phyloP scores from a whole-genome alignment of 139 green algal genomes.

The Nannochloris sp. region DNA sequence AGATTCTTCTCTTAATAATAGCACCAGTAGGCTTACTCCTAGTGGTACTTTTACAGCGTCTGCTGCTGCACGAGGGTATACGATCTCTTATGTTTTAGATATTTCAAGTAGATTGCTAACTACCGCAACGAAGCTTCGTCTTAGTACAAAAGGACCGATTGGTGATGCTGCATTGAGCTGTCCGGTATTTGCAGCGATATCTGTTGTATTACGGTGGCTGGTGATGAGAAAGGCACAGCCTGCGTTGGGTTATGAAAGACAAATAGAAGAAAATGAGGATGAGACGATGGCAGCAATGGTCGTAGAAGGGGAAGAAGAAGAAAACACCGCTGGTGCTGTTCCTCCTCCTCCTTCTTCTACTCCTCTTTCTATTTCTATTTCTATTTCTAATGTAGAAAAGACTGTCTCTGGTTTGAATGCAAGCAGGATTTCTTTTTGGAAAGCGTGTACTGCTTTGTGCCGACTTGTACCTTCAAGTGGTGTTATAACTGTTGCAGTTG shows the following conservation, averaged over 20 bases:
- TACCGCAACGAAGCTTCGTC: background rate
- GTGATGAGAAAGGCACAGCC: background rate
- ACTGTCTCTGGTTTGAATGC: background rate
- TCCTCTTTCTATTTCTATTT: too few relatives aligned
- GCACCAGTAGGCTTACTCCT: too few relatives aligned
- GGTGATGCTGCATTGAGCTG: background rate
- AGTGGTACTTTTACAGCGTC: too few relatives aligned
- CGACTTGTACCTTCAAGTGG: background rate
- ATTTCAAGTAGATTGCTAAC: background rate
- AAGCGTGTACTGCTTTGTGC: background rate
- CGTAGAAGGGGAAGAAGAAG: background rate
- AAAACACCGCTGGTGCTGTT: background rate
- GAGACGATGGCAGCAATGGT: background rate
- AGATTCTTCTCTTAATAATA: too few relatives aligned
- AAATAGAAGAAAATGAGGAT: too few relatives aligned
- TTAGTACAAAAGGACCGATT: background rate
- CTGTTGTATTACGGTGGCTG: background rate
- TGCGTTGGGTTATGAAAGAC: too few relatives aligned
- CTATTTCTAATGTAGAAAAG: background rate
- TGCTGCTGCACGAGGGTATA: too few relatives aligned
- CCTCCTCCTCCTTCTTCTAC: too few relatives aligned
- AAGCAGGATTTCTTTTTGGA: background rate
- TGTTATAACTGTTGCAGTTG: background rate
- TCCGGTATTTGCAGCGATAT: background rate
- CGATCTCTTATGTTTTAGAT: background rate